Conservation (phyloP, 177 flowering plant genomes). For the Vitis hybrid region DNA sequence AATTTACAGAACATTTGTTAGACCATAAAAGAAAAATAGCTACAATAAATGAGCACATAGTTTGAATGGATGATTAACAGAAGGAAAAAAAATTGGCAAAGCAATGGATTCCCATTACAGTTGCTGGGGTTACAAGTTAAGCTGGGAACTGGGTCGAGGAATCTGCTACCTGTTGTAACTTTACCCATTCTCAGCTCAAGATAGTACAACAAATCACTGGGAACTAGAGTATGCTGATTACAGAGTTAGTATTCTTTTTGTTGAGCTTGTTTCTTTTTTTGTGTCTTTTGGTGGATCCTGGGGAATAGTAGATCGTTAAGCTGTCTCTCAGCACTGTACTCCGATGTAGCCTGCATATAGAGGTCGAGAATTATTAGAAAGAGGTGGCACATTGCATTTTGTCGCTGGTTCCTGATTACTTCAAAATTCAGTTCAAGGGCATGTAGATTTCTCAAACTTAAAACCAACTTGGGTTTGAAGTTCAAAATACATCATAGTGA, state of each 20-base stretch:
- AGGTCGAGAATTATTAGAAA: slow-evolving; percentile 4
- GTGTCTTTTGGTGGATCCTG: slow-evolving; percentile 43
- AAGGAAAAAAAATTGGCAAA: background rate
- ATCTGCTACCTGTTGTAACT: background rate
- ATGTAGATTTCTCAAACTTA: too few relatives aligned
- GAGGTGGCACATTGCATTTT: background rate
- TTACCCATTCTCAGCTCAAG: background rate
- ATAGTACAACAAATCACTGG: slow-evolving; percentile 6
- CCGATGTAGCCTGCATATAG: slow-evolving; percentile 82
- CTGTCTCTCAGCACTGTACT: slow-evolving; percentile 83
- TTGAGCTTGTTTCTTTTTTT: slow-evolving; percentile 53
- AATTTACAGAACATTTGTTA: background rate
- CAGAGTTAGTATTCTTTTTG: slow-evolving; percentile 41
- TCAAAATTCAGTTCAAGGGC: too few relatives aligned
- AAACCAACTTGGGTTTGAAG: too few relatives aligned
- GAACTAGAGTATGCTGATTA: slow-evolving; percentile 4
- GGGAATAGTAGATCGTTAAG: slow-evolving; percentile 81
- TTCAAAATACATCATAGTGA: too few relatives aligned
- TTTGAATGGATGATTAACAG: background rate
- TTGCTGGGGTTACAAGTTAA: slow-evolving; percentile 5
- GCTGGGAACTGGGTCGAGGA: too few relatives aligned
- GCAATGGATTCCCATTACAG: slow-evolving; percentile 14
- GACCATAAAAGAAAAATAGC: background rate
- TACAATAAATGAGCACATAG: background rate
- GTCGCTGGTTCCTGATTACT: too few relatives aligned